phyloP scores from a whole-genome alignment of 805 yeast genomes.

The Debaryomyces hansenii region DNA sequence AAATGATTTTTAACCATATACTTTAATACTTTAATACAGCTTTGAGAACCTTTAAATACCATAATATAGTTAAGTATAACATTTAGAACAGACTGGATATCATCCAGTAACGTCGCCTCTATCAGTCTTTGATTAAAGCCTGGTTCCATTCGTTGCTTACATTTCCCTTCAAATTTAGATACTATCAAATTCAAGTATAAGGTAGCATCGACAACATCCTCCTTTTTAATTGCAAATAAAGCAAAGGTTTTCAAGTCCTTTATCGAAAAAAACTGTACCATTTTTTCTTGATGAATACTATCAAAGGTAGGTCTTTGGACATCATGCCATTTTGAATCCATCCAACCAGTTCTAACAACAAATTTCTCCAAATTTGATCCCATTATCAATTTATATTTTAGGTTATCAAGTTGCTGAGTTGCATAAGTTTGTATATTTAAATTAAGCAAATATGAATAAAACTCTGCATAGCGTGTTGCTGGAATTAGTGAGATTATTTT shows the following conservation, averaged over 20 bases:
- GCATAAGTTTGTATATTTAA: constrained; percentile 31
- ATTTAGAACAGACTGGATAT: constrained; percentile 27
- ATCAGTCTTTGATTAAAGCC: constrained; percentile 7
- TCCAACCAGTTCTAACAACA: constrained; percentile 36
- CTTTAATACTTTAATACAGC: constrained; percentile 30
- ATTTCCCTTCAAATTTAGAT: constrained; percentile 33
- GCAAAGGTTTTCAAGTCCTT: constrained; percentile 25
- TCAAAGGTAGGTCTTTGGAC: constrained; percentile 16
- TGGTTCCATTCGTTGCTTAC: constrained; percentile 9
- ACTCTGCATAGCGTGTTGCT: constrained; percentile 14
- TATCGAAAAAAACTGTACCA: constrained; percentile 32
- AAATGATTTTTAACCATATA: constrained; percentile 31
- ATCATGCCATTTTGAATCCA: constrained; percentile 39
- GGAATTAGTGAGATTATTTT: constrained; percentile 19
- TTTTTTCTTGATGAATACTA: constrained; percentile 19
- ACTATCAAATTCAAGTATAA: constrained; percentile 37
- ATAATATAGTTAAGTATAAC: constrained; percentile 32
- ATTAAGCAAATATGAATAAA: constrained; percentile 31
- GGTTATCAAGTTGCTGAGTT: constrained; percentile 7
- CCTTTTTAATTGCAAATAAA: constrained; percentile 17
- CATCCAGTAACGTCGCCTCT: constrained; percentile 17
- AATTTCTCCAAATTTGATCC: constrained; percentile 34
- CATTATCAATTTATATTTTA: constrained; percentile 22
- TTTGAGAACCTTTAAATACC: constrained; percentile 36
- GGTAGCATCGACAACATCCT: constrained; percentile 32